A percentile compares a stretch with the other conserved stretches of the same genome.
These are phyloP conservation scores for Amanita rubescens DNA, from an alignment of 768 basidiomycete genomes.

Conservation along the genomic window DNA sequence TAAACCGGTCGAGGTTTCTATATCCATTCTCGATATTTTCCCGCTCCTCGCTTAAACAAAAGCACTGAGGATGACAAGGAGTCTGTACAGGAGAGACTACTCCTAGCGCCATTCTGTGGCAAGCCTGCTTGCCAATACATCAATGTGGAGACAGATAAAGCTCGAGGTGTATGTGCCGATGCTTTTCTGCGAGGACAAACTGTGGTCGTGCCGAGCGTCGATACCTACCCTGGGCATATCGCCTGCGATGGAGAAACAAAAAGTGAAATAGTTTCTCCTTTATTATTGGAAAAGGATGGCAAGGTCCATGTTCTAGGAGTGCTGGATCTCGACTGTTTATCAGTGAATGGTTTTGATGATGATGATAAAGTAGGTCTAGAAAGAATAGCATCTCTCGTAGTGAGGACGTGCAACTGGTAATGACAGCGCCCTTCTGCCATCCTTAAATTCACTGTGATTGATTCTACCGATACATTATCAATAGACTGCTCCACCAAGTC, in stretches of 20 bases:
- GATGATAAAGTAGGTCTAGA: conserved; percentile 76
- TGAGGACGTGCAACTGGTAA: conserved; percentile 62
- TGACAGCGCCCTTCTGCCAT: conserved; percentile 26
- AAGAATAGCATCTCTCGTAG: conserved; percentile 58
- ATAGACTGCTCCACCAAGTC: too few species aligned
- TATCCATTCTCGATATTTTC: conserved; percentile 58
- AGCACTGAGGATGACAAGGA: conserved; percentile 10
- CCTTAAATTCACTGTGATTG: conserved; percentile 71
- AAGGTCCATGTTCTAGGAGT: conserved; percentile 41
- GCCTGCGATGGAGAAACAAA: conserved; percentile 89
- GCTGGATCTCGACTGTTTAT: conserved; percentile 83
- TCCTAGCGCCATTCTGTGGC: conserved; percentile 84
- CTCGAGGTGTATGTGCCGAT: conserved; percentile 82
- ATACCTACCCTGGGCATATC: conserved; percentile 85
- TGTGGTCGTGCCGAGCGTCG: conserved; percentile 70
- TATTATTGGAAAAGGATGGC: conserved; percentile 35
- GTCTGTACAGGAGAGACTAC: conserved; percentile 28
- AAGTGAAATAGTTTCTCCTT: conserved; percentile 85
- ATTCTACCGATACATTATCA: conserved; percentile 75
- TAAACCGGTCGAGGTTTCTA: conserved; percentile 71
- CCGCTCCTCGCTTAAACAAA: conserved; percentile 28
- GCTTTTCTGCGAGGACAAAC: conserved; percentile 53
- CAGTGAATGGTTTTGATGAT: conserved; percentile 59
- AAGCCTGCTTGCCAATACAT: conserved; percentile 90
- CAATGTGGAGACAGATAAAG: conserved; percentile 40